These are phyloP conservation scores for Fusarium avenaceum DNA, from an alignment of 2,329 filamentous ascomycete species.

Conservation along the genomic window DNA sequence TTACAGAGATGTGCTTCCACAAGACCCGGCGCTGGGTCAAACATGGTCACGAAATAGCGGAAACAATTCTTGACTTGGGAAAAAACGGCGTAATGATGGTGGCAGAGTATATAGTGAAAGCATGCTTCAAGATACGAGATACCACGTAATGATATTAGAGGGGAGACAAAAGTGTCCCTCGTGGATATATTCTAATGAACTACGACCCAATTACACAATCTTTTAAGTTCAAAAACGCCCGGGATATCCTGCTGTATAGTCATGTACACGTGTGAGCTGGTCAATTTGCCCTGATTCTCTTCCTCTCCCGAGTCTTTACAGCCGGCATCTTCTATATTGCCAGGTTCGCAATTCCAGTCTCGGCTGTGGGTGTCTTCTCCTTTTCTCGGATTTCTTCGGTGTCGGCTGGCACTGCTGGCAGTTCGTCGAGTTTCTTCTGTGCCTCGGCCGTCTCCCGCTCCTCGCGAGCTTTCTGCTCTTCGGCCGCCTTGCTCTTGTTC, in stretches of 20 bases:
- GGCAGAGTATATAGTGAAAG: constrained; percentile 11
- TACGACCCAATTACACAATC: constrained; percentile 28
- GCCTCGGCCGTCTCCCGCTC: constrained; percentile 62
- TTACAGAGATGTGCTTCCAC: background rate
- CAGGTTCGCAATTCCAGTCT: constrained; percentile 55
- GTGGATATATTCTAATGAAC: constrained; percentile 40
- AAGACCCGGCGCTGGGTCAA: background rate
- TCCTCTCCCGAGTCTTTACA: constrained; percentile 49
- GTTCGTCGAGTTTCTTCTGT: constrained; percentile 66
- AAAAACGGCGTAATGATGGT: constrained; percentile 5
- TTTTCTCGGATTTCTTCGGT: constrained; percentile 53
- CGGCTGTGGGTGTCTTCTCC: constrained; percentile 53
- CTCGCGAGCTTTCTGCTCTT: constrained; percentile 57
- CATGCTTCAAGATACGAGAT: constrained; percentile 36
- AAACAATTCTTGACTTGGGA: background rate
- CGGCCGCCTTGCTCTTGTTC: constrained; percentile 60
- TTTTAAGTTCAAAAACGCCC: constrained; percentile 34
- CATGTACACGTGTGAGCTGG: constrained; percentile 33
- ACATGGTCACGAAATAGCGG: background rate
- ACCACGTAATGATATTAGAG: constrained; percentile 25
- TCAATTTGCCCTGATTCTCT: constrained; percentile 17
- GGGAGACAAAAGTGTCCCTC: constrained; percentile 11
- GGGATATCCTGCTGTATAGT: constrained; percentile 38
- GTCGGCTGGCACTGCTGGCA: constrained; percentile 57
- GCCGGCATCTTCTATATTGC: constrained; percentile 43